Conservation (phyloP, 2,329 filamentous ascomycete species). For the Ascomycota sp. region DNA sequence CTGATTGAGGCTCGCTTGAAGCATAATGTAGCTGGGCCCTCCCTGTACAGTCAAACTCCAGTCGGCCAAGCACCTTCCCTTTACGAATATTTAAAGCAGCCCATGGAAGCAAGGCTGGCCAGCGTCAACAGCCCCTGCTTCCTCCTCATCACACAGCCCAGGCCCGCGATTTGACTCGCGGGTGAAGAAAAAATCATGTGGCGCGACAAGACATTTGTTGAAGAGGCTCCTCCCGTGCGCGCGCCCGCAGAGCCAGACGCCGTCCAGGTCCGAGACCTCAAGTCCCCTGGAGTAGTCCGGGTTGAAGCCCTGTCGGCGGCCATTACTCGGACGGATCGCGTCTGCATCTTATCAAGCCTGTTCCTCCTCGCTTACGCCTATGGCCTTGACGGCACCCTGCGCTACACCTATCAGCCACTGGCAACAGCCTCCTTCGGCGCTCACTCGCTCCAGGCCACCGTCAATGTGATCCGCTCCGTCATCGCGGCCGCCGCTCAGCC, state of each 20-base stretch:
- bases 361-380: slow-evolving; percentile 44
- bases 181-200: too few relatives aligned
- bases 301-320: slow-evolving; percentile 32
- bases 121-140: too few relatives aligned
- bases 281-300: slow-evolving; percentile 32
- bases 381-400: slow-evolving; percentile 33
- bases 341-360: slow-evolving; percentile 35
- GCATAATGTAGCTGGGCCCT: too few relatives aligned
- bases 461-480: slow-evolving; percentile 33
- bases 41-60: too few relatives aligned
- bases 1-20: too few relatives aligned
- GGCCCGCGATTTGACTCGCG: too few relatives aligned
- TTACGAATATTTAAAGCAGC: too few relatives aligned
- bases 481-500: slow-evolving; percentile 36
- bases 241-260: slow-evolving; percentile 5
- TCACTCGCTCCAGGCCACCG: slow-evolving; percentile 33
- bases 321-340: slow-evolving; percentile 27
- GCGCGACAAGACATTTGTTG: too few relatives aligned
- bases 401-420: slow-evolving; percentile 30
- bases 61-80: too few relatives aligned
- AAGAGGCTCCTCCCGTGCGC: too few relatives aligned
- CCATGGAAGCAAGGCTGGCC: too few relatives aligned
- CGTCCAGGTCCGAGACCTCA: slow-evolving; percentile 10
- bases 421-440: slow-evolving; percentile 26
- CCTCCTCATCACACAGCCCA: too few relatives aligned